phyloP scores from a whole-genome alignment of 192 early-diverging fungal genomes.

The Coemansia sp. region DNA sequence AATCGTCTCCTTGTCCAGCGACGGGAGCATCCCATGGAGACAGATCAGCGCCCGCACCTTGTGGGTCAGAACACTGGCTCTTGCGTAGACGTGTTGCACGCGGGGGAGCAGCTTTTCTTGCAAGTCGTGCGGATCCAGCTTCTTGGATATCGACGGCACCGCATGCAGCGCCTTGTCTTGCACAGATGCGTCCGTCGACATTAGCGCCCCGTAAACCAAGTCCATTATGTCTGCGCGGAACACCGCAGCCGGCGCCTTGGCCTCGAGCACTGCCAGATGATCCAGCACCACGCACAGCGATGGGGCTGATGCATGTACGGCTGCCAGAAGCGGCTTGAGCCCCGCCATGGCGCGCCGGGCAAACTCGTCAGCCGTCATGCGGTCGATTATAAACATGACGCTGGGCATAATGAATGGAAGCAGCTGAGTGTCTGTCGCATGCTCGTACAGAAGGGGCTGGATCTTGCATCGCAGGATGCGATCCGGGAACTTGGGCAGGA shows the following conservation, averaged over 20 bases:
- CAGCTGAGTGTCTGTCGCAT: conserved; percentile 72
- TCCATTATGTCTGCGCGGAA: conserved; percentile 71
- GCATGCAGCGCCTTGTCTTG: conserved; percentile 69
- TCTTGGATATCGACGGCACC: conserved; percentile 57
- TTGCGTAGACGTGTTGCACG: conserved; percentile 68
- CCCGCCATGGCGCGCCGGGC: conserved; percentile 59
- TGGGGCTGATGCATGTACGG: conserved; percentile 59
- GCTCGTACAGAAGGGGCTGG: conserved; percentile 66
- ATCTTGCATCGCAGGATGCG: conserved; percentile 71
- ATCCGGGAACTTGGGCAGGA: conserved; percentile 71
- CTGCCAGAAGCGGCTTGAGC: conserved; percentile 60
- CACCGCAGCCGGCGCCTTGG: conserved; percentile 58
- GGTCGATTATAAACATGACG: conserved; percentile 68
- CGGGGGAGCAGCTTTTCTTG: conserved; percentile 68
- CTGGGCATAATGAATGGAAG: conserved; percentile 74
- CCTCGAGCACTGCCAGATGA: conserved; percentile 63
- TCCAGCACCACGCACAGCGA: conserved; percentile 67
- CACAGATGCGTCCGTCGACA: conserved; percentile 54
- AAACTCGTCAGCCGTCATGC: conserved; percentile 63
- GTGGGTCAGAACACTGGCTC: conserved; percentile 65
- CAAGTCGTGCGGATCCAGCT: conserved; percentile 63
- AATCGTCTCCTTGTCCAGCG: conserved; percentile 68
- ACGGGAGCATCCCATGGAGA: conserved; percentile 66
- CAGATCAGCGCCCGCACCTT: conserved; percentile 71
- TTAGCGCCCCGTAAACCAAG: conserved; percentile 66